phyloP scores from a whole-genome alignment of 495 filamentous ascomycete species.

The Xylaria scruposa region DNA sequence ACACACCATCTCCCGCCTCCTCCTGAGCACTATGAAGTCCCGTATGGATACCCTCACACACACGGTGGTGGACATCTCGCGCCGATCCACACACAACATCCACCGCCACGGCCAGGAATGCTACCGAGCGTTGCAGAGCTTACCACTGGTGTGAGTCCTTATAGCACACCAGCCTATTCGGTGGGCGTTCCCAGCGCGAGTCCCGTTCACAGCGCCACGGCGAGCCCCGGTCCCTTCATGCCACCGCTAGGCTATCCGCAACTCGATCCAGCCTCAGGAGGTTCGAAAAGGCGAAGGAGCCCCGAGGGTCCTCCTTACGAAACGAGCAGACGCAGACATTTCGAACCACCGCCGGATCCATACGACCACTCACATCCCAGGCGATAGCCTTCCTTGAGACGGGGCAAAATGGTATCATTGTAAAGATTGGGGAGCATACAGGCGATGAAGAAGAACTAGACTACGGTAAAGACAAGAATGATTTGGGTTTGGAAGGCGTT shows the following conservation, averaged over 20 bases:
- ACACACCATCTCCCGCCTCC: conserved; percentile 42
- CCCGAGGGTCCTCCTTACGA: conserved; percentile 50
- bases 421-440: conserved; percentile 7
- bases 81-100: conserved; percentile 49
- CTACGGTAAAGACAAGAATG: conserved; percentile 17
- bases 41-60: conserved; percentile 40
- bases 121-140: conserved; percentile 62
- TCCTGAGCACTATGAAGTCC: conserved; percentile 21
- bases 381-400: conserved; percentile 18
- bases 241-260: conserved; percentile 47
- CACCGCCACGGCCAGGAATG: conserved; percentile 41
- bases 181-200: conserved; percentile 44
- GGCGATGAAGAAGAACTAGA: conserved; percentile 15
- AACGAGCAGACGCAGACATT: conserved; percentile 52
- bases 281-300: conserved; percentile 49
- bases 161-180: conserved; percentile 61
- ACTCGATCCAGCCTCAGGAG: conserved; percentile 31
- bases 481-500: conserved; percentile 20
- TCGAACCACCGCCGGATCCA: conserved; percentile 37
- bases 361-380: conserved; percentile 34
- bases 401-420: neutral
- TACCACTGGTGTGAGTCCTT: conserved; percentile 61
- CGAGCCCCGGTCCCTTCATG: conserved; percentile 52
- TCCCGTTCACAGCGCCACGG: conserved; percentile 45
- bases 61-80: conserved; percentile 45